Evolutionary conservation across 2,329 filamentous ascomycete genomes (phyloP).

Genomic region (Aspergillus tamarii): DNA sequence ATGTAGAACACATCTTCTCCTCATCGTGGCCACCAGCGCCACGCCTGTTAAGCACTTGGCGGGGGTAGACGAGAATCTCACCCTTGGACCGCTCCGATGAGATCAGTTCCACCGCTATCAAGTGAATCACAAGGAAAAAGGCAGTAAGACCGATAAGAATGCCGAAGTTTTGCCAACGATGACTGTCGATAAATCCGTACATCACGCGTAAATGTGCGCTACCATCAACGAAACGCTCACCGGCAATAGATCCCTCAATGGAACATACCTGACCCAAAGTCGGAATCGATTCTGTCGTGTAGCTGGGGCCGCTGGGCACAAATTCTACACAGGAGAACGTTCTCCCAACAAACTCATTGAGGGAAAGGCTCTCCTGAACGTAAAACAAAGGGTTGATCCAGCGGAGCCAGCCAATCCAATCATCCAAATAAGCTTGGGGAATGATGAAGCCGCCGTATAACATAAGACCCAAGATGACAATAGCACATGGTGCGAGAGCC

Average conservation of each 20-base stretch:
- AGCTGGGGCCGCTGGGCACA: slow-evolving; percentile 40
- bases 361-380: slow-evolving; percentile 75
- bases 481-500: slow-evolving; percentile 55
- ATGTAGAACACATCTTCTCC: no score
- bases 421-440: slow-evolving; percentile 62
- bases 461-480: slow-evolving; percentile 42
- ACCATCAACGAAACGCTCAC: no score
- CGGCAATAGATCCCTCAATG: no score
- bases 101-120: slow-evolving; percentile 45
- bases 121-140: slow-evolving; percentile 62
- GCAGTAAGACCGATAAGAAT: slow-evolving; percentile 66
- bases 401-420: slow-evolving; percentile 78
- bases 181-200: no score
- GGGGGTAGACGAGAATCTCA: slow-evolving; percentile 73
- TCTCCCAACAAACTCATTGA: slow-evolving; percentile 74
- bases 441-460: slow-evolving; percentile 52
- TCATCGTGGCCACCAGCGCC: no score
- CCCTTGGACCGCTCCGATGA: slow-evolving; percentile 72
- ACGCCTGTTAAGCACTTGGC: slow-evolving; percentile 40
- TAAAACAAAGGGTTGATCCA: slow-evolving; percentile 78
- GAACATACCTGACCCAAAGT: no score
- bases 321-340: slow-evolving; percentile 55
- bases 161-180: slow-evolving; percentile 58
- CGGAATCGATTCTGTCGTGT: background rate
- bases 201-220: no score